These are phyloP conservation scores for Cordyceps pruinosa DNA, from an alignment of 2,329 filamentous ascomycete genomes.

Conservation along the genomic window DNA sequence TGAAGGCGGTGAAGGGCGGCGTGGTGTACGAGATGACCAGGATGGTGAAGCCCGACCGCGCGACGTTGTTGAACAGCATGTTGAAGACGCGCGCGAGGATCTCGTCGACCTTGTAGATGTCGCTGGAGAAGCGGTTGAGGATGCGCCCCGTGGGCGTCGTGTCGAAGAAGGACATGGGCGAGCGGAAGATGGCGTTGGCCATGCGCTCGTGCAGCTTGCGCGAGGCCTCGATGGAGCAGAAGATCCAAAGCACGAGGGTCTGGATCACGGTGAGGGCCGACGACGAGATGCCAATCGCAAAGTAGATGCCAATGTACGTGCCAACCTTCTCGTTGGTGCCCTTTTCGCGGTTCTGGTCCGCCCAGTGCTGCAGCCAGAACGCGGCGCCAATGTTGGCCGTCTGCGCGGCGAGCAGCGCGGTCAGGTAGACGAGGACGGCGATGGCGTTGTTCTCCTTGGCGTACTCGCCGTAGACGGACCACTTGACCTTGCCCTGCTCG, in stretches of 20 bases:
- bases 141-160: constrained; percentile 95
- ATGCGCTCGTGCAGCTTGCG: constrained; percentile 95
- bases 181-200: constrained; percentile 94
- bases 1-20: constrained; percentile 72
- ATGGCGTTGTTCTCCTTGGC: constrained; percentile 87
- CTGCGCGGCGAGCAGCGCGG: constrained; percentile 73
- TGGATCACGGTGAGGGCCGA: constrained; percentile 81
- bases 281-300: constrained; percentile 85
- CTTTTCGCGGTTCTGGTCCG: constrained; percentile 64
- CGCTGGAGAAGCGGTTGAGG: constrained; percentile 87
- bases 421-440: constrained; percentile 74
- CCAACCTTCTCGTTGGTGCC: constrained; percentile 69
- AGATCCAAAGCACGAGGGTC: constrained; percentile 95
- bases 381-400: constrained; percentile 75
- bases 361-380: constrained; percentile 92
- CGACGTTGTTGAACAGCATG: constrained; percentile 79
- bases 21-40: constrained; percentile 75
- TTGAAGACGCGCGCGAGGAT: constrained; percentile 95
- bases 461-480: constrained; percentile 86
- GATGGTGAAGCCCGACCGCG: constrained; percentile 74
- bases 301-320: constrained; percentile 92
- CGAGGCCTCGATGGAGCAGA: constrained; percentile 98
- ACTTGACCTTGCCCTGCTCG: constrained; percentile 97
- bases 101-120: constrained; percentile 81
- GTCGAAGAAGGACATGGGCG: constrained; percentile 98